Conservation (phyloP, 176 grass and related monocot genomes). For the Elaeis guineensis region DNA sequence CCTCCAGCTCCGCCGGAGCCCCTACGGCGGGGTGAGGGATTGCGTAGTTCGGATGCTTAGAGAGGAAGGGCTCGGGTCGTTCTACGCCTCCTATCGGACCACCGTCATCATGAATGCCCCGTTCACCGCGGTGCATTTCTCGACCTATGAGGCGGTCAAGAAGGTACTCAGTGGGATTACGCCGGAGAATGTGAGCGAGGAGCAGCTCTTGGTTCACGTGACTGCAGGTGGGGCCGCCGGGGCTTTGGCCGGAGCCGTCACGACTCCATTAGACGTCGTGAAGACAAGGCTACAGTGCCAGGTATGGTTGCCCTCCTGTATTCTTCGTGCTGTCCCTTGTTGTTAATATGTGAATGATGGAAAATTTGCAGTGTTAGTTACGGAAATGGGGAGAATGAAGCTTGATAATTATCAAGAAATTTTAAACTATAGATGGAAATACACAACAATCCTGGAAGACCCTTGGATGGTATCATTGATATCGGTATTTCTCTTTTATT, state of each 20-base stretch:
- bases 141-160: conserved; percentile 81
- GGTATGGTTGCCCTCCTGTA: conserved; percentile 16
- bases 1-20: conserved; percentile 81
- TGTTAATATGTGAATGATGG: too few species aligned
- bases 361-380: too few species aligned
- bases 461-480: too few species aligned
- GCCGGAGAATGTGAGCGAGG: conserved; percentile 33
- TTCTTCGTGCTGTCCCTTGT: too few species aligned
- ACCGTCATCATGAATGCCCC: conserved; percentile 89
- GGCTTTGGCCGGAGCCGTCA: conserved; percentile 48
- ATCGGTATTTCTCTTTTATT: too few species aligned
- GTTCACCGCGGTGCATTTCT: conserved; percentile 71
- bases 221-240: conserved; percentile 68
- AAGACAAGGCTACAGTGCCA: conserved; percentile 95
- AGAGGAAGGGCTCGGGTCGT: conserved; percentile 54
- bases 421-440: too few species aligned
- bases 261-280: conserved; percentile 76
- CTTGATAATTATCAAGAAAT: too few species aligned
- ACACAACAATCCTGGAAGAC: too few species aligned
- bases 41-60: conserved; percentile 57
- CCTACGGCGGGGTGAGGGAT: conserved; percentile 57
- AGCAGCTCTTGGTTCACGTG: conserved; percentile 60
- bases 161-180: conserved; percentile 49
- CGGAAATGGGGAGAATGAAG: too few species aligned
- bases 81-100: conserved; percentile 67